Base-by-base conservation (phyloP, 371 early-diverging fungal species). In the Batkoa obscura region DNA sequence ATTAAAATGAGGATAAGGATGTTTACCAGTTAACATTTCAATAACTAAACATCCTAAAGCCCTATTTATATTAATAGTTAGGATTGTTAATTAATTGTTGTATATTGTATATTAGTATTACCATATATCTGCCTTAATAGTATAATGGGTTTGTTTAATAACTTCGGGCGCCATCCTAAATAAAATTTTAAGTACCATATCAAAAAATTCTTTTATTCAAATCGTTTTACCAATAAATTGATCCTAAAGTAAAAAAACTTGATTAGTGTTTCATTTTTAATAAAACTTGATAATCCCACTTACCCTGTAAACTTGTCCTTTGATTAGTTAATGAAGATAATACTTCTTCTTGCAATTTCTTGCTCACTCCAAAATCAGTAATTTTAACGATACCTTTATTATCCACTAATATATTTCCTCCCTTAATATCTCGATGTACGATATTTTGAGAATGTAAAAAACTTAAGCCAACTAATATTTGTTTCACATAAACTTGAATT, bases 291-390 rank as follows among this genome's bases (percentile, higher is more conserved):
- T n/a, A n/a, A n/a, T n/a, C n/a, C n/a, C n/a, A n/a, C n/a, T n/a
- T n/a, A n/a, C n/a, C n/a, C 70, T 87, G 86, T 54, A 89, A 69
- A 46, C 91, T 90, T 50, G 85, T 79, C 36, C 88, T 68, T 33
- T 58, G 58, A n/a, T n/a, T n/a, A n/a, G n/a, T n/a, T n/a, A n/a
- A n/a, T n/a, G n/a, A n/a, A 10, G 45, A 48, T 36, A 59, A 52
- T 17, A 60, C 74, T 65, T 74, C 77, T 65, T 82, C 85, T 63
- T 84, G 84, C 12, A 87, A 76, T 62, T 91, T 90, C 68, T 98
- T 97, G 2, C 96, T 90, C 39, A 98, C 87, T 12, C 99, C 99
- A 80, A 99, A 99, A 68, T 99, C 99, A 1, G 94, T 85, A 38
- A 99, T 96, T 72, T 97, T 98, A 48, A 90, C 87, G 38, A 79